phyloP scores from a whole-genome alignment of 768 basidiomycete genomes.

The Mycena galopus region DNA sequence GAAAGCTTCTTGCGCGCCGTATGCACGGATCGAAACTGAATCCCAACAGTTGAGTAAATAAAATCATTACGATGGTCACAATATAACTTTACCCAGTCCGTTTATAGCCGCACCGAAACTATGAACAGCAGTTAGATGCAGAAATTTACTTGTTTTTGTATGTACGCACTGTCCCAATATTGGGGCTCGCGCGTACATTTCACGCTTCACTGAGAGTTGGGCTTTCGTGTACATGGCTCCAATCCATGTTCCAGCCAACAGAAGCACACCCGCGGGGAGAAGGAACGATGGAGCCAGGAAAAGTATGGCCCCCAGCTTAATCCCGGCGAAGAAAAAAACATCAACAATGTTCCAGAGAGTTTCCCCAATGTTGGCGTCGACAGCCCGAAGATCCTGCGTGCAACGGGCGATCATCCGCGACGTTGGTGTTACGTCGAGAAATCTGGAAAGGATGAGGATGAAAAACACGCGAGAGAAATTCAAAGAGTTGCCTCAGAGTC shows the following conservation, averaged over 20 bases:
- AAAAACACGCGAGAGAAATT: not conserved
- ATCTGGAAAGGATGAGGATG: slow-evolving; percentile 45
- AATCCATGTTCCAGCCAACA: slow-evolving; percentile 45
- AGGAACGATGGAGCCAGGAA: slow-evolving; percentile 44
- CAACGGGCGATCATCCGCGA: slow-evolving; percentile 64
- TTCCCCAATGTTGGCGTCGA: slow-evolving; percentile 34
- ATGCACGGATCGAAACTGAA: slow-evolving; percentile 73
- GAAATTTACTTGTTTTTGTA: not conserved
- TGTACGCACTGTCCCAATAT: slow-evolving; percentile 30
- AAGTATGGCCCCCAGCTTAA: slow-evolving; percentile 45
- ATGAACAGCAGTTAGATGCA: not conserved
- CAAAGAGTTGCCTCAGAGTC: slow-evolving; percentile 53
- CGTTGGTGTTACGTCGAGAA: slow-evolving; percentile 63
- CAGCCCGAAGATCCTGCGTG: slow-evolving; percentile 59
- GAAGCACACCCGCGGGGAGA: slow-evolving; percentile 43
- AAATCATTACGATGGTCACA: not conserved
- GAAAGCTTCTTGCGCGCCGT: slow-evolving; percentile 67
- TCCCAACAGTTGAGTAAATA: not conserved
- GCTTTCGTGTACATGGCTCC: slow-evolving; percentile 42
- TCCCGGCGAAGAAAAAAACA: slow-evolving; percentile 31
- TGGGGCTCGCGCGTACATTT: slow-evolving; percentile 25
- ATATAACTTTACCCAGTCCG: slow-evolving; percentile 5
- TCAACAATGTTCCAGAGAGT: slow-evolving; percentile 27
- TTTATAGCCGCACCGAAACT: slow-evolving; percentile 19
- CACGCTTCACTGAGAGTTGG: slow-evolving; percentile 45